Evolutionary conservation across 257 asterid genomes (phyloP).

Genomic region (Ballota nigra): DNA sequence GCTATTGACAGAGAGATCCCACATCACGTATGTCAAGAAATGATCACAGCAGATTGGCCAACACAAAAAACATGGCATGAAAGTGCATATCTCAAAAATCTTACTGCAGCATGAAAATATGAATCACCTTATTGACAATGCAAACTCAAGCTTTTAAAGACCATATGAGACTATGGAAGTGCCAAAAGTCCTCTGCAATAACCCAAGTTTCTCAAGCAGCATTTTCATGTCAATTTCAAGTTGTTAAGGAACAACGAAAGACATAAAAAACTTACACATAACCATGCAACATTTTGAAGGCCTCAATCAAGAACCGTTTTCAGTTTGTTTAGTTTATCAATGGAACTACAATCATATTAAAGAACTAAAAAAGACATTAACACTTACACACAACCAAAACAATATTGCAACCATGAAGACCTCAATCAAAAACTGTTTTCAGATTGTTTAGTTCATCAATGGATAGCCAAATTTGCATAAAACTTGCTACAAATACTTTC

Average conservation of each 20-base stretch:
- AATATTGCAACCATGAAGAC: background rate
- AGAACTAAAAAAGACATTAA: background rate
- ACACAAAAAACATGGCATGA: slow-evolving; percentile 1
- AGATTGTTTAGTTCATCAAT: background rate
- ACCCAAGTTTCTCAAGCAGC: slow-evolving; percentile 3
- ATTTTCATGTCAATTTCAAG: background rate
- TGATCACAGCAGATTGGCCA: background rate
- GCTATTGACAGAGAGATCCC: background rate
- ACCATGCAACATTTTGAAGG: background rate
- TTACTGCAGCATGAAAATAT: background rate
- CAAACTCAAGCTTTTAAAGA: background rate
- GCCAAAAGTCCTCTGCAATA: background rate
- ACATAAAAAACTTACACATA: no score
- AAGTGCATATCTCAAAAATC: background rate
- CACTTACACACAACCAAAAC: background rate
- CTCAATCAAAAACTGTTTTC: background rate
- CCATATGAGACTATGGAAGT: background rate
- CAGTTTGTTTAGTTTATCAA: background rate
- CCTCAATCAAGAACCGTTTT: background rate
- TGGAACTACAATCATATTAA: background rate
- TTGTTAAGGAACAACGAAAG: no score
- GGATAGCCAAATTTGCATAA: background rate
- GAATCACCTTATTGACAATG: background rate
- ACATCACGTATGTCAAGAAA: background rate
- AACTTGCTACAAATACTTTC: background rate